Evolutionary conservation across 2,329 filamentous ascomycete species (phyloP), one percentile per base, ranked within the genome.

Genomic region (Stenocarpella maydis): DNA sequence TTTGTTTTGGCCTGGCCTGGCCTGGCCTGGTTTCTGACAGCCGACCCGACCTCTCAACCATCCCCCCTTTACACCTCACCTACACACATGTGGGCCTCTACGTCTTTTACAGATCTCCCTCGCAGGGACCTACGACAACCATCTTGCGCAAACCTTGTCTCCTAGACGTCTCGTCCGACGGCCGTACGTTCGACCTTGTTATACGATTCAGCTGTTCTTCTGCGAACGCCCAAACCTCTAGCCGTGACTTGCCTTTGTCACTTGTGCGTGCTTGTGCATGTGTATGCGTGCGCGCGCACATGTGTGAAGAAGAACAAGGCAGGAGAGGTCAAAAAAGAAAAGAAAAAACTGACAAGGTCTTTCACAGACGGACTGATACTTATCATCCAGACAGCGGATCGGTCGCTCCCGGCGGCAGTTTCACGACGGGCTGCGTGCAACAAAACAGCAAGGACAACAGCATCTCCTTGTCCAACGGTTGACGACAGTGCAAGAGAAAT

Each of bases 1-100:
- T 64, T 14, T 28, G 21, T 60, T 53, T 24, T 43, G 34, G 45
- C 43, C 52, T 26, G 43, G 39, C 39, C 52, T 26, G 43, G 39
- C 39, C 24, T 65, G 24, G 37, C 68, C 31, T 34, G 31, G 31
- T 34, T 39, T 34, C 34, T 45, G 21, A 41, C n/a, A 26, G 28
- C 55, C 52, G 39, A 55, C 45, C 53, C 15, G 34, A 49, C 24
- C 12, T 49, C 19, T n/a, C 31, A 49, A 49, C 41, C 60, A 49
- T 19, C 41, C 41, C 45, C 39, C 53, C 21, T 66, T 71, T 49
- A 68, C 64, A 71, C 69, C 69, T 41, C 65, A 69, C 69, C 69
- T 41, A 68, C 34, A 31, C 61, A 71, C 39, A 54, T 61, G 65
- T 55, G 39, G 53, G 10, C n/a, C 37, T 43, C 53, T 50, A 54